Evolutionary conservation across 306 rosid species (phyloP).

Genomic region (Medicago lupulina): DNA sequence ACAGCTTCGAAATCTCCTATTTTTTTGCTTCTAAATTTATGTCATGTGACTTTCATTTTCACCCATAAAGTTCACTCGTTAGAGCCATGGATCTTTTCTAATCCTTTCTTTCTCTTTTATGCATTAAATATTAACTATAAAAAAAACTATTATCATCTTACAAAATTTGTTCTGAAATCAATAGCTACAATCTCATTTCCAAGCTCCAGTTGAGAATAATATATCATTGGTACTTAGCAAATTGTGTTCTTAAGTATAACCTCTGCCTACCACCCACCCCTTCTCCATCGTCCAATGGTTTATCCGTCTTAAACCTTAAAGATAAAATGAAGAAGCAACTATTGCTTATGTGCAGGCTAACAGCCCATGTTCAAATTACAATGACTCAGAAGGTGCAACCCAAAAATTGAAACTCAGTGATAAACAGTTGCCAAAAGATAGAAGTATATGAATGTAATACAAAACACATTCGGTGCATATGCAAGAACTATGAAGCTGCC

Average conservation of each 20-base stretch:
- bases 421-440: slow-evolving; percentile 11
- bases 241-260: slow-evolving; percentile 9
- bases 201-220: slow-evolving; percentile 20
- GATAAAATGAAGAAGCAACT: slow-evolving; percentile 35
- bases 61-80: background rate
- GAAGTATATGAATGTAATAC: slow-evolving; percentile 6
- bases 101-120: background rate
- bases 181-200: slow-evolving; percentile 15
- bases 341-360: slow-evolving; percentile 14
- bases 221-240: slow-evolving; percentile 7
- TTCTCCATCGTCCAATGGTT: background rate
- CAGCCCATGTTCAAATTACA: slow-evolving; percentile 1
- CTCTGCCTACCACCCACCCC: background rate
- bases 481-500: slow-evolving; percentile 4
- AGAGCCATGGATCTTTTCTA: background rate
- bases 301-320: slow-evolving; percentile 17
- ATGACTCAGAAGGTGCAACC: slow-evolving; percentile 10
- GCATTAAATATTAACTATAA: background rate
- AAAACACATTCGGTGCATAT: background rate
- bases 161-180: slow-evolving; percentile 6
- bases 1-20: slow-evolving; percentile 1
- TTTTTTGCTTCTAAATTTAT: slow-evolving; percentile 16
- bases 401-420: slow-evolving; percentile 4
- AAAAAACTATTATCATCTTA: background rate
- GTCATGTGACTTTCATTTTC: background rate